phyloP scores from a whole-genome alignment of 2,329 filamentous ascomycete genomes.

The Beauveria pseudobassiana region DNA sequence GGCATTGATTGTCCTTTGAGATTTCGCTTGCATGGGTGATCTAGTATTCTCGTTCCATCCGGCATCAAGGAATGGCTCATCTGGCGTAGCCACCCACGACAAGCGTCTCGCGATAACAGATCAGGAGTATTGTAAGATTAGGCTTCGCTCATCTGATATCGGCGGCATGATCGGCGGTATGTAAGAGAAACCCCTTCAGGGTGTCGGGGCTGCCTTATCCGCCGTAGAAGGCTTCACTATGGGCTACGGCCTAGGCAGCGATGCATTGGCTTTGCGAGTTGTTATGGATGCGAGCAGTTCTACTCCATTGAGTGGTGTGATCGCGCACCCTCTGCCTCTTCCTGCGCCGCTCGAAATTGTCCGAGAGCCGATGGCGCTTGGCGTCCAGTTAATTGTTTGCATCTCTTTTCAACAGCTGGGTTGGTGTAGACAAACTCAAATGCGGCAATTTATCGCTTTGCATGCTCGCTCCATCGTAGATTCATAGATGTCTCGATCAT shows the following conservation, averaged over 20 bases:
- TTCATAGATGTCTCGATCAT: background rate
- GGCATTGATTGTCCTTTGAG: background rate
- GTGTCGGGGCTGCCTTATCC: background rate
- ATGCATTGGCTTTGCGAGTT: background rate
- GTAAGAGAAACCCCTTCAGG: constrained; percentile 3
- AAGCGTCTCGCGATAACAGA: constrained; percentile 1
- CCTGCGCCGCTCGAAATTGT: constrained; percentile 1
- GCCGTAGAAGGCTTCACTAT: background rate
- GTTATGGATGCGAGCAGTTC: background rate
- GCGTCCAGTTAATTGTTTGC: constrained; percentile 1
- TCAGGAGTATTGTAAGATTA: background rate
- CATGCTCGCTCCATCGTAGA: background rate
- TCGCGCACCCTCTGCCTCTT: background rate
- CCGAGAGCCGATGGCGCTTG: background rate
- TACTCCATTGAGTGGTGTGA: background rate
- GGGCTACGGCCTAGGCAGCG: constrained; percentile 1
- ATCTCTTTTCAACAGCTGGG: background rate
- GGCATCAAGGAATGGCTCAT: background rate
- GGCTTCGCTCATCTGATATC: constrained; percentile 1
- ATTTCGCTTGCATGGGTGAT: background rate
- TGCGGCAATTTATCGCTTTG: background rate
- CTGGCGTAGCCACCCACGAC: background rate
- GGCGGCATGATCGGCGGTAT: constrained; percentile 5
- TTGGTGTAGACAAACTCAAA: background rate
- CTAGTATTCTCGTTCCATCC: background rate